These are phyloP conservation scores for Pharnaceum exiguum DNA, from an alignment of 148 eudicot species.

Conservation along the genomic window DNA sequence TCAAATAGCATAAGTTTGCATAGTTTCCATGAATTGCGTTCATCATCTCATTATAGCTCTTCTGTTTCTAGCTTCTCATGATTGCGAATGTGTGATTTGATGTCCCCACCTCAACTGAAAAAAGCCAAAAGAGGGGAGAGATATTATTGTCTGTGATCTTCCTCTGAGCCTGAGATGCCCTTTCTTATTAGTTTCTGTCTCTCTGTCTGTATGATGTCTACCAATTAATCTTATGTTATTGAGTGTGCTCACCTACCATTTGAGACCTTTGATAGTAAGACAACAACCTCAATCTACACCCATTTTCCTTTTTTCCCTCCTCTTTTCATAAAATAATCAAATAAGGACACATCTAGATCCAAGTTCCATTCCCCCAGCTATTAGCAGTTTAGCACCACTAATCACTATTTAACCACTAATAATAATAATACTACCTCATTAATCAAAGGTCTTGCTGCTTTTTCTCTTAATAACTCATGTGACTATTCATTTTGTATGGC, in stretches of 20 bases:
- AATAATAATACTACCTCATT: conserved; percentile 24
- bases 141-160: conserved; percentile 22
- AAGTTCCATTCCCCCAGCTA: conserved; percentile 9
- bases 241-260: conserved; percentile 21
- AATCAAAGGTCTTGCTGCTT: conserved; percentile 19
- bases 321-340: conserved; percentile 6
- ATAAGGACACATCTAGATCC: conserved; percentile 15
- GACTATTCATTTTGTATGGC: conserved; percentile 31
- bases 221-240: conserved; percentile 14
- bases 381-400: conserved; percentile 21
- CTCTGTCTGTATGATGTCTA: conserved; percentile 21
- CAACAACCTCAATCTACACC: conserved; percentile 19
- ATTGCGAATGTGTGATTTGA: neutral
- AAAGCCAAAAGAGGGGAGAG: conserved; percentile 7
- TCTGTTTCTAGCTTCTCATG: neutral
- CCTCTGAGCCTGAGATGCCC: conserved; percentile 14
- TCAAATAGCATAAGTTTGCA: too few species aligned
- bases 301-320: conserved; percentile 7
- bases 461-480: conserved; percentile 36
- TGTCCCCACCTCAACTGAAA: conserved; percentile 14
- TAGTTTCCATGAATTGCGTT: neutral
- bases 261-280: conserved; percentile 16
- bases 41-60: neutral
- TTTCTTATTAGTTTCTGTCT: conserved; percentile 20
- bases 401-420: conserved; percentile 17